These are phyloP conservation scores for Bisporella sp. DNA, from an alignment of 2,329 filamentous ascomycete genomes.

Conservation along the genomic window DNA sequence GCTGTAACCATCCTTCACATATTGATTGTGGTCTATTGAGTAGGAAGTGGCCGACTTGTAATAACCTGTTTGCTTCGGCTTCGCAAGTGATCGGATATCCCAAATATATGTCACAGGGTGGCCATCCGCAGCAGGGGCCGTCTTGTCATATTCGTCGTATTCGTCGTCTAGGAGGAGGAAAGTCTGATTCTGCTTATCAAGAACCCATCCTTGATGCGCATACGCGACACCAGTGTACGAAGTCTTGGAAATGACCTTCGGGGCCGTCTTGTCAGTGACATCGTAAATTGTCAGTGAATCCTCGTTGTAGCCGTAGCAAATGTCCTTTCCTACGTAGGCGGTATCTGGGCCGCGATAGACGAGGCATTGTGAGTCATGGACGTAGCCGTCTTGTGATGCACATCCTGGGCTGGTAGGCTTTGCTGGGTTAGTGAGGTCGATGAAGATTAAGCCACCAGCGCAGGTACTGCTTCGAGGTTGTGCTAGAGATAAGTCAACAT, in stretches of 20 bases:
- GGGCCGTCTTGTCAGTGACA: constrained; percentile 31
- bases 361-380: constrained; percentile 28
- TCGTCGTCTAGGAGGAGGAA: not conserved
- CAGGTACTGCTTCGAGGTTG: constrained; percentile 31
- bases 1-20: too few relatives aligned
- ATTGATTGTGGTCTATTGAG: too few relatives aligned
- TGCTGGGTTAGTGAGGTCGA: constrained; percentile 39
- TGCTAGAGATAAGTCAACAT: too few relatives aligned
- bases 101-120: too few relatives aligned
- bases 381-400: constrained; percentile 35
- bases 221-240: constrained; percentile 42
- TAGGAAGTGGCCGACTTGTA: too few relatives aligned
- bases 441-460: constrained; percentile 41
- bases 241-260: constrained; percentile 37
- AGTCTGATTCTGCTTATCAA: constrained; percentile 1
- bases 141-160: too few relatives aligned
- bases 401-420: constrained; percentile 42
- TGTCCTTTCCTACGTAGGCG: constrained; percentile 13
- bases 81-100: too few relatives aligned
- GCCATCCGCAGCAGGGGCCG: too few relatives aligned
- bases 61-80: too few relatives aligned
- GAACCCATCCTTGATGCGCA: constrained; percentile 40
- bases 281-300: constrained; percentile 37
- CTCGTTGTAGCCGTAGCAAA: constrained; percentile 19
- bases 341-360: constrained; percentile 16